These are phyloP conservation scores for Yarrowia keelungensis DNA, from an alignment of 805 yeast genomes.

Conservation along the genomic window DNA sequence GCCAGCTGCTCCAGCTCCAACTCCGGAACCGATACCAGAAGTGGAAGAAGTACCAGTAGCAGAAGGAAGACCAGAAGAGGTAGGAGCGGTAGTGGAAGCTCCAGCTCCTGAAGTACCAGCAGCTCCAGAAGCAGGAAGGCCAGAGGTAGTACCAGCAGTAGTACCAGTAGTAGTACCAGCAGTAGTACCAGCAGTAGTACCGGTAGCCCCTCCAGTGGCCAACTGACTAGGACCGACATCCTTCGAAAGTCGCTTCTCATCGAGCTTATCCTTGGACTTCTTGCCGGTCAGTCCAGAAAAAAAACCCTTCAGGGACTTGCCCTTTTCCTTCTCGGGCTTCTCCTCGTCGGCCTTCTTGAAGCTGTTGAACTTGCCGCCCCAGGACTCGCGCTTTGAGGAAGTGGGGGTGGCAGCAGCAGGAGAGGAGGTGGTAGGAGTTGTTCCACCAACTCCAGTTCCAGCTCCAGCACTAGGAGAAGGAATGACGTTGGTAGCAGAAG, in stretches of 20 bases:
- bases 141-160: neutral
- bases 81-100: no score
- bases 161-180: neutral
- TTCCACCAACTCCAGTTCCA: neutral
- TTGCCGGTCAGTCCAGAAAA: constrained; percentile 20
- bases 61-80: no score
- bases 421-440: neutral
- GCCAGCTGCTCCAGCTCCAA: no score
- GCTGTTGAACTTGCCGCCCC: constrained; percentile 36
- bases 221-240: no score
- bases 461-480: constrained; percentile 7
- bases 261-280: constrained; percentile 11
- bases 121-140: neutral
- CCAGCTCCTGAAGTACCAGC: neutral
- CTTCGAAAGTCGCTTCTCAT: neutral
- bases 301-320: constrained; percentile 32
- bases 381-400: constrained; percentile 19
- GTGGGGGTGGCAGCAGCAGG: neutral
- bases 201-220: no score
- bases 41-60: no score
- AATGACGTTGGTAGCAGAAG: neutral
- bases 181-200: neutral
- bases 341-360: constrained; percentile 27
- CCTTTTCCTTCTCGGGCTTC: constrained; percentile 9
- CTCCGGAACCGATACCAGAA: no score